Conservation (phyloP, 192 early-diverging fungal genomes). For the Dispira simplex region DNA sequence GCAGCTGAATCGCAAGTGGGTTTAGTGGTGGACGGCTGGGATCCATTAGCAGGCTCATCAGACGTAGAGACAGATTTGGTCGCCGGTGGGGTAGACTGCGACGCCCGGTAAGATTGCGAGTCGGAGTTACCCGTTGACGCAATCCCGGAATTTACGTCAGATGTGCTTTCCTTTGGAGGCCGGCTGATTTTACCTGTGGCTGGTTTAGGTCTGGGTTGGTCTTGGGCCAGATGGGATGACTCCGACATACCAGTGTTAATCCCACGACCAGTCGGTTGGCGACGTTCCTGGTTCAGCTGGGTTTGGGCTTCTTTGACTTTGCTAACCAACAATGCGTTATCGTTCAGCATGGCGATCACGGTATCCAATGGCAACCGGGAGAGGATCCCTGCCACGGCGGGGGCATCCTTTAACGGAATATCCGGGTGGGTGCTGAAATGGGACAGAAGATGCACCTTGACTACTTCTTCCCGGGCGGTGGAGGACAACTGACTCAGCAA, state of each 20-base stretch:
- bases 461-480: conserved; percentile 22
- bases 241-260: too few species aligned
- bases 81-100: too few species aligned
- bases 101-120: too few species aligned
- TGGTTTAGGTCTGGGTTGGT: neutral
- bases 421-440: conserved; percentile 22
- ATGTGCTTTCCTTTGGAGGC: neutral
- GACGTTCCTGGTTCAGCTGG: neutral
- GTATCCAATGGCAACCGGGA: conserved; percentile 20
- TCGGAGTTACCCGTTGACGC: too few species aligned
- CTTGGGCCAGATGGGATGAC: neutral
- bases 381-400: conserved; percentile 16
- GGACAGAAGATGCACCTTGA: conserved; percentile 21
- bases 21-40: too few species aligned
- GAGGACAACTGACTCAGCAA: conserved; percentile 21
- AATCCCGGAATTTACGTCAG: too few species aligned
- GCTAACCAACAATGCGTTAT: conserved; percentile 19
- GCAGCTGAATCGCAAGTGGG: neutral
- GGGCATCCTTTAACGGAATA: conserved; percentile 19
- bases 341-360: conserved; percentile 23
- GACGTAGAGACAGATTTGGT: too few species aligned
- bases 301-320: conserved; percentile 15
- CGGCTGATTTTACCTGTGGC: neutral
- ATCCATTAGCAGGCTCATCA: too few species aligned
- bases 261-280: neutral